Evolutionary conservation across 805 yeast species (phyloP), one percentile per base, ranked within the genome.

Genomic region (Yarrowia yakushimensis): DNA sequence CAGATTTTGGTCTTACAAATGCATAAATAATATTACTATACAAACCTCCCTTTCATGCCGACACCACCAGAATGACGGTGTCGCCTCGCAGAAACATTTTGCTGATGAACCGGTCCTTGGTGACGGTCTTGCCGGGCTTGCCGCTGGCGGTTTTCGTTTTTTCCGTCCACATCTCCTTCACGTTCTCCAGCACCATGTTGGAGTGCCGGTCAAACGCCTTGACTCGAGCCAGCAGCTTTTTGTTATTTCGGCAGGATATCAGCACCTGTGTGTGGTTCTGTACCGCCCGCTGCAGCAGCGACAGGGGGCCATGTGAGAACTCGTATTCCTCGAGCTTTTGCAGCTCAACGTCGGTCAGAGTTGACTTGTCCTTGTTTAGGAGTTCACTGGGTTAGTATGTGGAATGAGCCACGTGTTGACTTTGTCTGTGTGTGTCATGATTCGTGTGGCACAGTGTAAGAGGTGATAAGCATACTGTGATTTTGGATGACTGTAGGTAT

Each of bases 181-280:
- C 97, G 69, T 91, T 90, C 70, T 90, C 97, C 64, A 94, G 77
- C 10, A 94, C 86, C 88, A 94, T 83, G 74, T 94, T 94, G 66
- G 97, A 87, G 75, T 94, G 99, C 71, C 97, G 85, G 73, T 94
- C 99, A 73, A 91, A 94, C 0, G 98, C 97, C 70, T 88, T 88
- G 57, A 94, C 94, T 67, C 89, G 84, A 1, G 92, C 97, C 30
- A 94, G 81, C 41, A 94, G 79, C 74, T 94, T 94, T 72, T 92
- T 97, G 73, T 93, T 92, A 73, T 94, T 94, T 70, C 99, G 82
- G 65, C 96, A 82, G 20, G 97, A 89, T 65, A 94, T 88, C 64
- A 94, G 82, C 4, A 94, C 90, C 25, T 90, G 90, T 2, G 88
- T 81, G 59, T 85, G 85, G 61, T 84, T 81, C 65, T 85, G 81